Base-by-base conservation (phyloP, 257 asterid species). In the Petunia axillaris region DNA sequence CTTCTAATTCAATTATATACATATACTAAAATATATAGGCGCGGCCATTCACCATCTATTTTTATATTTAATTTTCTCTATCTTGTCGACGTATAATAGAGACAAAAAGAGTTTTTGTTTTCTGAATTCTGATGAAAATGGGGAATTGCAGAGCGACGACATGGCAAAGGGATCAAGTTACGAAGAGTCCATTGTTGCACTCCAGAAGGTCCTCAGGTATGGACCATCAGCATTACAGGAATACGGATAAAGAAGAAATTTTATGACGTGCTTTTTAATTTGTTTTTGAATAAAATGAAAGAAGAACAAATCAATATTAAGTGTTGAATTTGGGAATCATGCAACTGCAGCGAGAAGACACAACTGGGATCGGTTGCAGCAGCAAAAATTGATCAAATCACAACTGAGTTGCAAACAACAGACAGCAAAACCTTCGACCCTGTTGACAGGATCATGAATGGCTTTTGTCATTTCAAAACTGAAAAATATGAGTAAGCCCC, bases 401-500 rank as follows among this genome's bases (percentile, higher is more conserved):
- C 90, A 15, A 94, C 97, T 11, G 91, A 90, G 80, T 78, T 92
- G 81, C 80, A 87, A 74, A 86, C 90, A 11, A 58, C 85, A 6
- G 75, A 80, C 65, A 76, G 83, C 74, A 63, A 79, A 71, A 0
- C 77, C 46, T 64, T 89, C 54, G 89, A 88, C 59, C 57, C 96
- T 1, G 85, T 86, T 37, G 98, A 95, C 84, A 87, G 81, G 84
- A 76, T 95, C 81, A 95, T 93, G 85, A 44, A 77, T 64, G 99
- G 99, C 35, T 93, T 91, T 88, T 74, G 83, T 81, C 79, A 80
- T 70, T 95, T 91, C 94, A 95, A 95, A 59, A 92, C 76, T 66
- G 97, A 95, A 91, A 93, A 86, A 92, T 95, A 92, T 16, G 94
- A 92, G 99, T 95, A 84, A 85, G 89, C 63, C 16, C 25, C 8